These are phyloP conservation scores for Metroxylon sagu DNA, from an alignment of 176 grass and related monocot genomes.

Conservation along the genomic window DNA sequence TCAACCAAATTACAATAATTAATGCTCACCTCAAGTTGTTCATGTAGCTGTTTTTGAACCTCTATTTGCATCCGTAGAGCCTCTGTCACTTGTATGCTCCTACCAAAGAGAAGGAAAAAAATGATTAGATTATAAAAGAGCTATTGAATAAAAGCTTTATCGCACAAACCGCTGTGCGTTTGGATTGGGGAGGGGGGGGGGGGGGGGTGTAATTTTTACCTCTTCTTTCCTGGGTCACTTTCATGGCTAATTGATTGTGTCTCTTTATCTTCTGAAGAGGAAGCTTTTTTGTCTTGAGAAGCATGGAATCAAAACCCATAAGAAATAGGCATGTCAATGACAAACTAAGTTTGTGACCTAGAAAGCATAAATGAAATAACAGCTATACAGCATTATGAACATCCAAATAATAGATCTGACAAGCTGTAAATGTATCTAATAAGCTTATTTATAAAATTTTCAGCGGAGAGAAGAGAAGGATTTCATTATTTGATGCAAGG, in stretches of 20 bases:
- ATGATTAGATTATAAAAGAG: background rate
- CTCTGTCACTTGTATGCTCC: conserved; percentile 46
- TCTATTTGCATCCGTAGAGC: conserved; percentile 82
- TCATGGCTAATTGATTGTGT: conserved; percentile 17
- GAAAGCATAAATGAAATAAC: background rate
- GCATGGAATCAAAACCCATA: conserved; percentile 12
- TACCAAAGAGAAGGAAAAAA: conserved; percentile 16
- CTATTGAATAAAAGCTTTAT: background rate
- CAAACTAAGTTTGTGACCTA: background rate
- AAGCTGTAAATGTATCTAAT: no score
- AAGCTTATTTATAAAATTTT: no score
- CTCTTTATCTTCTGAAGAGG: conserved; percentile 48
- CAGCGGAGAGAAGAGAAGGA: no score
- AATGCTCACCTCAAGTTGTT: conserved; percentile 64
- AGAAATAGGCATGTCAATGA: conserved; percentile 1
- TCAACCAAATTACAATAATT: background rate
- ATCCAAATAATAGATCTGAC: no score
- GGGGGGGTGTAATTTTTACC: conserved; percentile 27
- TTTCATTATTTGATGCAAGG: no score
- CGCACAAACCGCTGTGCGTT: background rate
- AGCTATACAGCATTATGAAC: no score
- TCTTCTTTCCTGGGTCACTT: conserved; percentile 30
- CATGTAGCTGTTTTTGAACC: conserved; percentile 82
- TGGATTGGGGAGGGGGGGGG: background rate
- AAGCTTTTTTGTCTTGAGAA: conserved; percentile 41